phyloP scores from a whole-genome alignment of 2,329 filamentous ascomycete genomes.

The Pestalotiopsis sp. region DNA sequence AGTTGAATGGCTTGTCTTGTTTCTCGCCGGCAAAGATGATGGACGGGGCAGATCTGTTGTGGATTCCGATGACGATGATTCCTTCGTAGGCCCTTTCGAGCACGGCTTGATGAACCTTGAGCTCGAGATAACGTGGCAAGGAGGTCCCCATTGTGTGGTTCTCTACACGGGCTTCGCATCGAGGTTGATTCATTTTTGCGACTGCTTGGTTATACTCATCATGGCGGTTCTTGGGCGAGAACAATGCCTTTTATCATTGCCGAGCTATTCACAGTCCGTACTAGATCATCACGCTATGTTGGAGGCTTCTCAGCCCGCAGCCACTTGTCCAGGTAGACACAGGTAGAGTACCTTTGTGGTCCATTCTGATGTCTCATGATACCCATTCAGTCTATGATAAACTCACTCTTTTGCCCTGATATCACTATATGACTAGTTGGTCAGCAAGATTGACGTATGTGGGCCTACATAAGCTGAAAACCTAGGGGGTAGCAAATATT shows the following conservation, averaged over 20 bases:
- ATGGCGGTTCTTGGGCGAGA: neutral
- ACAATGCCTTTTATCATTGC: neutral
- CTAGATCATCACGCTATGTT: neutral
- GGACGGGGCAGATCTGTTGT: constrained; percentile 8
- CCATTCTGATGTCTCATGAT: no score
- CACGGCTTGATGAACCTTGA: constrained; percentile 21
- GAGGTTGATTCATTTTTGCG: constrained; percentile 1
- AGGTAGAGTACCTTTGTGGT: no score
- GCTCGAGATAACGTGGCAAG: constrained; percentile 19
- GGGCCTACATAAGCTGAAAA: no score
- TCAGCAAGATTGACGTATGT: no score
- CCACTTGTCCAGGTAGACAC: no score
- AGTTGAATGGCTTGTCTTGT: constrained; percentile 24
- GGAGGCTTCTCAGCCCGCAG: no score
- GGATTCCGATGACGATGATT: constrained; percentile 17
- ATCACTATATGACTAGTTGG: no score
- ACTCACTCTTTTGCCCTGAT: no score
- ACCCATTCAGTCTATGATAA: no score
- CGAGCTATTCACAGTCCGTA: neutral
- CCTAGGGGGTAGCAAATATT: neutral
- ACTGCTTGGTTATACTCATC: neutral
- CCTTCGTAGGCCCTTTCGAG: constrained; percentile 17
- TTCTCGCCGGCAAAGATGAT: constrained; percentile 21
- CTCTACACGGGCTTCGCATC: constrained; percentile 16
- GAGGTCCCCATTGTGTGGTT: constrained; percentile 23